phyloP scores from a whole-genome alignment of 2,329 filamentous ascomycete species.

The Drechslerella coelobrocha region DNA sequence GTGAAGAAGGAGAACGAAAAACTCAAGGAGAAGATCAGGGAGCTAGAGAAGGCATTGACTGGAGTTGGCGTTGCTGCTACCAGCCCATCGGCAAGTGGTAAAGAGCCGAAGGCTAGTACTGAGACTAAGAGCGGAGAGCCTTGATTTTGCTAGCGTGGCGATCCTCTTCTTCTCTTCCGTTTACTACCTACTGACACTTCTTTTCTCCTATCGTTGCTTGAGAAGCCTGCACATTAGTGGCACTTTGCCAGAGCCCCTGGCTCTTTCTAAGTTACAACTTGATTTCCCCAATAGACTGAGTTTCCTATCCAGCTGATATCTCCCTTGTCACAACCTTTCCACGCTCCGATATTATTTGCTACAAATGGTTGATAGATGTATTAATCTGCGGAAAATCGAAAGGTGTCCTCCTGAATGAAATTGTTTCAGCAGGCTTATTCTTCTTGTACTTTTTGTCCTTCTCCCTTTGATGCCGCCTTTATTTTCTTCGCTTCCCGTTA shows the following conservation, averaged over 20 bases:
- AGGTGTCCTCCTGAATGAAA: neutral
- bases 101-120: conserved; percentile 20
- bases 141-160: conserved; percentile 4
- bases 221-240: neutral
- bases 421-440: conserved; percentile 4
- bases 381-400: conserved; percentile 15
- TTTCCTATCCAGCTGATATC: neutral
- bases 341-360: neutral
- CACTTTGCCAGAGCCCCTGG: too few species aligned
- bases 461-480: neutral
- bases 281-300: neutral
- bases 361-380: conserved; percentile 18
- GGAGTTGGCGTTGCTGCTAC: conserved; percentile 17
- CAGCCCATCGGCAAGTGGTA: conserved; percentile 6
- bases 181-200: neutral
- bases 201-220: conserved; percentile 2
- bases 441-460: neutral
- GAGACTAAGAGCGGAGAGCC: conserved; percentile 45
- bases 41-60: conserved; percentile 63
- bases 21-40: conserved; percentile 68
- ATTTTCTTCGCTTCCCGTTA: neutral
- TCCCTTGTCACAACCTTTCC: neutral
- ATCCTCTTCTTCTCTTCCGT: neutral
- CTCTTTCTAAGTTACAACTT: neutral
- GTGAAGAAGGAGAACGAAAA: conserved; percentile 71